Conservation (phyloP, 352 stramenopile species). For the Phytopythium montanum region DNA sequence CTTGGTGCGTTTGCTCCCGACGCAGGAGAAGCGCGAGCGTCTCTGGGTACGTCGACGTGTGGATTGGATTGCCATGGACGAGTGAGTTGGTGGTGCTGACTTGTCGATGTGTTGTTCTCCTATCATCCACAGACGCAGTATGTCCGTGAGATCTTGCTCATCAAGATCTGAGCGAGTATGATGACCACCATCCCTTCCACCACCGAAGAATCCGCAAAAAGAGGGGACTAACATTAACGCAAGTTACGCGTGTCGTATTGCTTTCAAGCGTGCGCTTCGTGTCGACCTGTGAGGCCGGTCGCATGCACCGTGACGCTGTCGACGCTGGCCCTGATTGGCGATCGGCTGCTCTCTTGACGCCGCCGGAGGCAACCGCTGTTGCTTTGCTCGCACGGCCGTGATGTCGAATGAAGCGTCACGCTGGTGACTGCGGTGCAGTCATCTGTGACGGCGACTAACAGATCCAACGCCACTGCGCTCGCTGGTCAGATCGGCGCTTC, state of each 20-base stretch:
- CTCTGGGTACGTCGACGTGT: conserved; percentile 60
- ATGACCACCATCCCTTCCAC: background rate
- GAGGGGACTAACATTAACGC: background rate
- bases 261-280: no score
- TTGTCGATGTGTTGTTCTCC: background rate
- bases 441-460: background rate
- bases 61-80: no score
- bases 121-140: conserved; percentile 1
- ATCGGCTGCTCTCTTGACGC: background rate
- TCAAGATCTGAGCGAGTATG: conserved; percentile 7
- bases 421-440: background rate
- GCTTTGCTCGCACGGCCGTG: background rate
- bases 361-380: no score
- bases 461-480: background rate
- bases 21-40: conserved; percentile 77
- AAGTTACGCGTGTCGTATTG: no score
- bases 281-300: no score
- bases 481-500: background rate
- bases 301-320: no score
- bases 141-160: conserved; percentile 2
- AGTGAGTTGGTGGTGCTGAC: conserved; percentile 1
- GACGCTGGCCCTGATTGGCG: no score
- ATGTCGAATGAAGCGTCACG: background rate
- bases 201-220: background rate
- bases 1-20: conserved; percentile 78